Evolutionary conservation across 192 early-diverging fungal species (phyloP), one percentile per base, ranked within the genome.

Genomic region (Coemansia sp.): DNA sequence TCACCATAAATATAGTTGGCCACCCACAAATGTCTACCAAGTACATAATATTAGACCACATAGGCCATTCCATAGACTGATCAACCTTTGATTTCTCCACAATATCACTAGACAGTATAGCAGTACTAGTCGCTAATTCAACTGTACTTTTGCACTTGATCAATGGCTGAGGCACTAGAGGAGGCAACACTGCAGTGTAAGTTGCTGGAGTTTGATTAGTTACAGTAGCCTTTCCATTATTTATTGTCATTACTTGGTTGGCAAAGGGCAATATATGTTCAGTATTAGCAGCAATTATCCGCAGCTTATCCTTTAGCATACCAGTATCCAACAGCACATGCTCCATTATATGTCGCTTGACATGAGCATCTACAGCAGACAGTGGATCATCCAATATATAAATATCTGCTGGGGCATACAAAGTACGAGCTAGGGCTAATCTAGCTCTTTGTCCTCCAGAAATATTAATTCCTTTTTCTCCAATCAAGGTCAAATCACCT

Each of bases 401-500:
- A 5, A 89, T 75, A 45, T 85, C 83, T 8, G 86, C 84, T 3
- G 85, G 66, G 0, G 73, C 41, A 62, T 89, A 89, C 0, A 87
- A 69, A 0, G 87, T 86, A 50, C 91, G 79, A 60, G 90, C 89
- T 9, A 89, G 53, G 0, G 82, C 75, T 14, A 92, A 65, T 43
- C 90, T 75, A 21, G 79, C 83, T 38, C 85, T 85, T 55, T 88
- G 86, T 23, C 87, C 87, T 17, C 87, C 87, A 41, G 80, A 83
- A 11, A 88, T 60, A 11, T 80, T 86, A 10, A 86, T 71, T 10
- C 87, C 84, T 35, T 69, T 70, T 60, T 77, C 72, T 21, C 89
- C 85, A 65, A 90, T 82, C 43, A 79, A 58, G 0, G 88, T 78
- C 53, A 64, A 27, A 21, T 89, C 83, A 0, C 63, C 66, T 3